Conservation (phyloP, 768 basidiomycete species). For the Pisolithus orientalis region DNA sequence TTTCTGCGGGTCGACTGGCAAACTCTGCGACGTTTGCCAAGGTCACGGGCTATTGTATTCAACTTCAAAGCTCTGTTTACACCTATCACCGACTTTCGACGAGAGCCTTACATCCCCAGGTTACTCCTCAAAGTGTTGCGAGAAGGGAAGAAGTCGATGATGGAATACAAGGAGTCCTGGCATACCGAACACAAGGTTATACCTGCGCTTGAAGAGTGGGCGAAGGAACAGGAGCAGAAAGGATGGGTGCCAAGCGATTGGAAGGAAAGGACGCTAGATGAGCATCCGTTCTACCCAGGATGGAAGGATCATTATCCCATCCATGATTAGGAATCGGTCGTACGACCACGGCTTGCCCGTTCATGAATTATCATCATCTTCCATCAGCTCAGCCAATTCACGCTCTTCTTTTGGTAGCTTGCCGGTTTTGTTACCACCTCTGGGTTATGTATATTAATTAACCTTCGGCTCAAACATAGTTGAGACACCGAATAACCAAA, state of each 20-base stretch:
- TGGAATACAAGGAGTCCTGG: slow-evolving; percentile 39
- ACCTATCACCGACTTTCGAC: slow-evolving; percentile 35
- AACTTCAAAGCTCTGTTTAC: slow-evolving; percentile 52
- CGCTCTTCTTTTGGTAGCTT: slow-evolving; percentile 83
- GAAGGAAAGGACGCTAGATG: slow-evolving; percentile 43
- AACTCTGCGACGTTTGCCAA: slow-evolving; percentile 43
- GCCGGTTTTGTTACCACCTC: slow-evolving; percentile 23
- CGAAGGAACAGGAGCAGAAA: slow-evolving; percentile 41
- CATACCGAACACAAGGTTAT: slow-evolving; percentile 39
- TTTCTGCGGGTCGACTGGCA: slow-evolving; percentile 52
- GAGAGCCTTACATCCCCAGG: slow-evolving; percentile 43
- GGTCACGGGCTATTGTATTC: slow-evolving; percentile 43
- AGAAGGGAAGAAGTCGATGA: slow-evolving; percentile 33
- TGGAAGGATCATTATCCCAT: slow-evolving; percentile 29
- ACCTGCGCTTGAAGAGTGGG: slow-evolving; percentile 42
- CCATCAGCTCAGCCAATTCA: slow-evolving; percentile 80
- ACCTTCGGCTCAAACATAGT: slow-evolving; percentile 60
- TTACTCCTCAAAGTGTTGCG: slow-evolving; percentile 38
- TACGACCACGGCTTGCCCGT: background rate
- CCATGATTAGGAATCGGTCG: slow-evolving; percentile 3
- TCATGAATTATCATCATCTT: slow-evolving; percentile 18
- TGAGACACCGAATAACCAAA: slow-evolving; percentile 77
- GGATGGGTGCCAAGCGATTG: slow-evolving; percentile 42
- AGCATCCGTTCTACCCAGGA: slow-evolving; percentile 47
- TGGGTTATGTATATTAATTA: slow-evolving; percentile 61